Evolutionary conservation across 768 basidiomycete species (phyloP).

Genomic region (Suillus subalutaceus): DNA sequence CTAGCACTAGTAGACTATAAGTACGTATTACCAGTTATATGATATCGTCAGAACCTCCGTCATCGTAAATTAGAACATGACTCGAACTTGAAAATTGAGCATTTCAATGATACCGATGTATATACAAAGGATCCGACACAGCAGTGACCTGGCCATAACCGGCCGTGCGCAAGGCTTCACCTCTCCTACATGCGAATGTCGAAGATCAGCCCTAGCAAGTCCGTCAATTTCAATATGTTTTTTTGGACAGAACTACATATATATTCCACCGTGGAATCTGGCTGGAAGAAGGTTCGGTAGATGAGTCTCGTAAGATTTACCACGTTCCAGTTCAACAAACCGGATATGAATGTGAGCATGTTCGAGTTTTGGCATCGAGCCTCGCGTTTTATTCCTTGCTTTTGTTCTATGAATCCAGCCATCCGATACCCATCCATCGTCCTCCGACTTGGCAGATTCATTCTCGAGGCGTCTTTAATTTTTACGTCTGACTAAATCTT

Average conservation of each 20-base stretch:
- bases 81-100: background rate
- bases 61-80: slow-evolving; percentile 1
- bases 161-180: background rate
- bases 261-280: background rate
- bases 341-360: slow-evolving; percentile 23
- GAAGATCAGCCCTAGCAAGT: slow-evolving; percentile 5
- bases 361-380: slow-evolving; percentile 23
- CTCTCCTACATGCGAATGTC: slow-evolving; percentile 7
- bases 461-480: background rate
- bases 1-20: background rate
- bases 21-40: background rate
- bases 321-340: slow-evolving; percentile 29
- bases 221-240: slow-evolving; percentile 8
- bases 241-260: background rate
- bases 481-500: background rate
- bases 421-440: slow-evolving; percentile 31
- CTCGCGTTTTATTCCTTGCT: slow-evolving; percentile 28
- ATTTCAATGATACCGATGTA: background rate
- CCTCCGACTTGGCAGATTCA: slow-evolving; percentile 19
- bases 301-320: slow-evolving; percentile 29
- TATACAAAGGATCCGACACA: background rate
- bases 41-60: background rate
- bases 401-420: slow-evolving; percentile 34
- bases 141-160: background rate
- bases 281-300: slow-evolving; percentile 12